These are phyloP conservation scores for Chaetomium fimeti DNA, from an alignment of 495 filamentous ascomycete species.

Conservation along the genomic window DNA sequence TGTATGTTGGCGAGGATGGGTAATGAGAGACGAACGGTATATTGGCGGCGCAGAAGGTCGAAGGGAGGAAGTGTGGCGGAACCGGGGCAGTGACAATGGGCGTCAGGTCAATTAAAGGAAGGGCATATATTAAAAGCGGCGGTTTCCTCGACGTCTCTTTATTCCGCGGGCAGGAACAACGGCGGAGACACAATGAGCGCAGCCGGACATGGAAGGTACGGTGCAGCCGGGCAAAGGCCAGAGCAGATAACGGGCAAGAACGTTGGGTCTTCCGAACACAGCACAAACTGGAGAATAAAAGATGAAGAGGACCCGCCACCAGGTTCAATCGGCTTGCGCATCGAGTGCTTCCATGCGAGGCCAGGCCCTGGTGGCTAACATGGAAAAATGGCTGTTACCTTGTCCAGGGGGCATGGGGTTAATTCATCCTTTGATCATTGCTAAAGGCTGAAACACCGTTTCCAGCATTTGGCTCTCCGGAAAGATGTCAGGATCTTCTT, in stretches of 20 bases:
- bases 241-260: conserved; percentile 1
- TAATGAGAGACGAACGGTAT: conserved; percentile 25
- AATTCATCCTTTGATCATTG: conserved; percentile 44
- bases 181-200: conserved; percentile 35
- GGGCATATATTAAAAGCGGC: conserved; percentile 27
- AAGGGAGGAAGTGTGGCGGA: conserved; percentile 26
- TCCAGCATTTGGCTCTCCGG: conserved; percentile 35
- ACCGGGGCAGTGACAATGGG: conserved; percentile 30
- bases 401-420: conserved; percentile 29
- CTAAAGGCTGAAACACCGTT: conserved; percentile 43
- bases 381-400: conserved; percentile 38
- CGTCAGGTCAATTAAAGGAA: conserved; percentile 36
- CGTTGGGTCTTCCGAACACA: background rate
- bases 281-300: conserved; percentile 15
- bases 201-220: conserved; percentile 39
- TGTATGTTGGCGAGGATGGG: conserved; percentile 14
- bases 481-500: conserved; percentile 36
- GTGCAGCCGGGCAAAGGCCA: conserved; percentile 3
- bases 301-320: background rate
- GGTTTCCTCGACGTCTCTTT: conserved; percentile 31
- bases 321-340: conserved; percentile 17
- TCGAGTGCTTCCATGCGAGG: conserved; percentile 19
- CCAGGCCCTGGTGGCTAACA: conserved; percentile 32
- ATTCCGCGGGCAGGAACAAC: conserved; percentile 31
- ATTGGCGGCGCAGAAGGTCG: conserved; percentile 19